Evolutionary conservation across 306 rosid genomes (phyloP).

Genomic region (Dryas alaskensis): DNA sequence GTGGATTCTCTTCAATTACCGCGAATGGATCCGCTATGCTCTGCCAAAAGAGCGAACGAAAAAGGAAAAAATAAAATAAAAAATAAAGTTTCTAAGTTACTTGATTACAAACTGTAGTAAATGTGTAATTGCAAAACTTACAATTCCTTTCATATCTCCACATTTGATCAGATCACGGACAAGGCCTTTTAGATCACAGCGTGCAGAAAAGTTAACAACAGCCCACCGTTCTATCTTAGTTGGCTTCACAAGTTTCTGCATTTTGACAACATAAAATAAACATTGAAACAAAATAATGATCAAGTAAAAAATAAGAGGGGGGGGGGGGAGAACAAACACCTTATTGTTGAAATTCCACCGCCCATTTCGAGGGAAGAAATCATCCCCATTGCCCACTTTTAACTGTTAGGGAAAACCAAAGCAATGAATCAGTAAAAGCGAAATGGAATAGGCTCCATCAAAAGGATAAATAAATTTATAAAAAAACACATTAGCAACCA

Average conservation of each 20-base stretch:
- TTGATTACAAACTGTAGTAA: not conserved
- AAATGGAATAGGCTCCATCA: not conserved
- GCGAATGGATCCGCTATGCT: slow-evolving; percentile 46
- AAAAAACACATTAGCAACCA: not conserved
- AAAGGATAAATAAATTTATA: not conserved
- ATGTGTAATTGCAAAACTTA: slow-evolving; percentile 35
- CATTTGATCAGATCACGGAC: slow-evolving; percentile 62
- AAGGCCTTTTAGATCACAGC: slow-evolving; percentile 62
- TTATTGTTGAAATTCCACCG: slow-evolving; percentile 90
- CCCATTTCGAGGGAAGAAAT: slow-evolving; percentile 81
- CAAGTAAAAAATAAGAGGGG: not conserved
- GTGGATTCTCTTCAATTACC: slow-evolving; percentile 60
- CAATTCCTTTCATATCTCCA: slow-evolving; percentile 77
- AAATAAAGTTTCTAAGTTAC: not conserved
- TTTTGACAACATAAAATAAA: slow-evolving; percentile 2
- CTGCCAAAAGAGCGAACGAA: slow-evolving; percentile 31
- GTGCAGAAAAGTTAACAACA: slow-evolving; percentile 81
- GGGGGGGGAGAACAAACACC: slow-evolving; percentile 34
- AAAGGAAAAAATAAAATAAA: not conserved
- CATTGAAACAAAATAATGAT: not conserved
- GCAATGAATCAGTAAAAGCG: not conserved
- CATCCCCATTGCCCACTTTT: slow-evolving; percentile 80
- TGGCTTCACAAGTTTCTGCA: slow-evolving; percentile 69
- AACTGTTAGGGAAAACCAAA: slow-evolving; percentile 39
- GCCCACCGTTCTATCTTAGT: slow-evolving; percentile 64